Evolutionary conservation across 805 yeast species (phyloP), one percentile per base, ranked within the genome.

Genomic region (Saccharomyces paradoxus): DNA sequence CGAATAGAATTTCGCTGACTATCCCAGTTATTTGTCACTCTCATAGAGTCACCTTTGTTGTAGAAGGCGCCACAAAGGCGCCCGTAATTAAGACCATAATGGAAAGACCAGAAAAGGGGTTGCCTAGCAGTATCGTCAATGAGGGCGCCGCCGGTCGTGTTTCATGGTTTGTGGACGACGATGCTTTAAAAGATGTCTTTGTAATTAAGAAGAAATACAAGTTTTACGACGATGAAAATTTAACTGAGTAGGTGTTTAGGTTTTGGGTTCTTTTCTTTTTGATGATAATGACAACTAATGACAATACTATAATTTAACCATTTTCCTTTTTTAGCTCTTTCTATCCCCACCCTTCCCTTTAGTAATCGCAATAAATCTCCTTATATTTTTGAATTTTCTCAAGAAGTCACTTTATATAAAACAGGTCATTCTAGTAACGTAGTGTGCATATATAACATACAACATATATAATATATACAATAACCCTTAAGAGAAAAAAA

Each of bases 141-240:
- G 97, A 90, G 71, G 87, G 88, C 30, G 96, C 97, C n/a, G 96
- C 96, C 1, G 97, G 97, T 14, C 86, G 87, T 71, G 96, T 92
- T 4, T 82, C 91, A 7, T 92, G 99, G 99, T 92, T 92, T 75
- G 97, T 92, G 37, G 99, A 92, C 69, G 88, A 89, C 63, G 96
- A 85, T 61, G 97, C 97, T 2, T 81, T 89, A 63, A 80, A 82
- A 49, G 96, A 89, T 65, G 87, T 87, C 50, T 81, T 81, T 50
- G 70, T 68, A 4, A 68, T 68, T 3, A 68, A 68, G 56, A 68
- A 66, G 52, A 63, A 61, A 28, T 68, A 68, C 55, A 66, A 63
- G 52, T 66, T 57, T 54, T 37, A 37, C 24, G 44, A 37, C 7
- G 44, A 37, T 22, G 44, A 37, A 4, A 37, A 37, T 17, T 37